Percentiles rank a stretch among this genome's conserved stretches.
Evolutionary conservation across 192 early-diverging fungal genomes (phyloP).

Genomic region (Backusella psychrophila): DNA sequence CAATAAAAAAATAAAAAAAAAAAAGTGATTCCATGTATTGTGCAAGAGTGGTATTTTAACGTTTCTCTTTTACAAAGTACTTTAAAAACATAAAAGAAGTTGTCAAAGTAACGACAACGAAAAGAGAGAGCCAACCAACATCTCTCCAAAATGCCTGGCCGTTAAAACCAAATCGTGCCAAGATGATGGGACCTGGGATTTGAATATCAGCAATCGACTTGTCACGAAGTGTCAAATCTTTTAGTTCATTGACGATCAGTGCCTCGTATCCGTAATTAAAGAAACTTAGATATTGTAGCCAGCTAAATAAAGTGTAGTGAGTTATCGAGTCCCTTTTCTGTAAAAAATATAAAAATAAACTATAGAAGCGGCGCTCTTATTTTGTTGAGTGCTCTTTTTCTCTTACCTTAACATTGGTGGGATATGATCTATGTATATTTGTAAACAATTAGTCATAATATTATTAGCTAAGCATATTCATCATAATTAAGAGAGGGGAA

Average conservation of each 20-base stretch:
- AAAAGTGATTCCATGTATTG: no score
- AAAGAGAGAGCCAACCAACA: constrained; percentile 10
- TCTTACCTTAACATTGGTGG: constrained; percentile 31
- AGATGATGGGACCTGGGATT: constrained; percentile 35
- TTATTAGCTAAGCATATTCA: background rate
- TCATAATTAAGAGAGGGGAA: background rate
- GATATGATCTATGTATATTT: constrained; percentile 28
- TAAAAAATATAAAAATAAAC: background rate
- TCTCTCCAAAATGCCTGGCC: constrained; percentile 38
- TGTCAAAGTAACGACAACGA: constrained; percentile 13
- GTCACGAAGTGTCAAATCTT: constrained; percentile 33
- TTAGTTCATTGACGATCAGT: constrained; percentile 63
- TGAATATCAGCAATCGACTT: constrained; percentile 37
- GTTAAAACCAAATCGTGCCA: constrained; percentile 36
- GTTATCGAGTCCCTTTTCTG: background rate
- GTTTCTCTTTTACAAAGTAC: constrained; percentile 29
- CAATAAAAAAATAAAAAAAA: background rate
- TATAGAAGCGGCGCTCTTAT: background rate
- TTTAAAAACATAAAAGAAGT: constrained; percentile 30
- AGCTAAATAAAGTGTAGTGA: constrained; percentile 22
- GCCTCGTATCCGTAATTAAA: constrained; percentile 77
- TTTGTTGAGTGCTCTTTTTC: no score
- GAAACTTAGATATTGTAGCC: constrained; percentile 71
- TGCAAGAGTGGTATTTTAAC: constrained; percentile 6
- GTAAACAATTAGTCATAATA: background rate